These are phyloP conservation scores for Candida succiphila DNA, from an alignment of 805 yeast genomes.

Conservation along the genomic window DNA sequence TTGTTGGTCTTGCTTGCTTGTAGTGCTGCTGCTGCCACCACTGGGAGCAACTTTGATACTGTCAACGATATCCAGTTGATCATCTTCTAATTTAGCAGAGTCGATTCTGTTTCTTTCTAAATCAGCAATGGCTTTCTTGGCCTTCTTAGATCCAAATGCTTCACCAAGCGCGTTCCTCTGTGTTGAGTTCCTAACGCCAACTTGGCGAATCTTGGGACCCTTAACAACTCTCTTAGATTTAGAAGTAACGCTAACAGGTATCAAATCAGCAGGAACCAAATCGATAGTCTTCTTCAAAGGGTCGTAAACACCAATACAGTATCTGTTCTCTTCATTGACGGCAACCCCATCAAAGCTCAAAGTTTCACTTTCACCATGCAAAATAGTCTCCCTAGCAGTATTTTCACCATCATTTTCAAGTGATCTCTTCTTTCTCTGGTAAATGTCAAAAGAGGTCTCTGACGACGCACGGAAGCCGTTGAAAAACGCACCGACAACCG, in stretches of 20 bases:
- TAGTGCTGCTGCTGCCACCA: conserved; percentile 62
- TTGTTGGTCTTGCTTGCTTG: conserved; percentile 64
- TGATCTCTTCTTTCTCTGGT: conserved; percentile 34
- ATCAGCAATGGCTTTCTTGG: conserved; percentile 80
- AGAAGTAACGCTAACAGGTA: conserved; percentile 55
- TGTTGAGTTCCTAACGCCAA: conserved; percentile 35
- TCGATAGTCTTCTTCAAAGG: conserved; percentile 54
- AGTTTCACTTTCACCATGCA: conserved; percentile 70
- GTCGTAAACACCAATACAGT: conserved; percentile 73
- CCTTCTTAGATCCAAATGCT: conserved; percentile 95
- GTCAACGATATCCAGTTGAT: conserved; percentile 76
- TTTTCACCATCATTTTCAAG: too few relatives aligned
- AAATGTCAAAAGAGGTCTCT: conserved; percentile 53
- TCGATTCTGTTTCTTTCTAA: conserved; percentile 80
- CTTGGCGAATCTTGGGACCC: conserved; percentile 56
- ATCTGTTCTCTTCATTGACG: conserved; percentile 31
- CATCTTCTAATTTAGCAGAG: conserved; percentile 57
- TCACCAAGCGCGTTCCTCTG: conserved; percentile 86
- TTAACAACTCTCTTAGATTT: conserved; percentile 43
- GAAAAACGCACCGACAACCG: conserved; percentile 59
- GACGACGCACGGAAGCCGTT: conserved; percentile 62
- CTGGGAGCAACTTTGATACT: conserved; percentile 68
- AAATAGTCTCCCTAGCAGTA: conserved; percentile 18
- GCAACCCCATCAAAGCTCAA: conserved; percentile 62
- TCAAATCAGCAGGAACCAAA: conserved; percentile 49